phyloP scores from a whole-genome alignment of 2,329 filamentous ascomycete species.

The Penicillium sp. region DNA sequence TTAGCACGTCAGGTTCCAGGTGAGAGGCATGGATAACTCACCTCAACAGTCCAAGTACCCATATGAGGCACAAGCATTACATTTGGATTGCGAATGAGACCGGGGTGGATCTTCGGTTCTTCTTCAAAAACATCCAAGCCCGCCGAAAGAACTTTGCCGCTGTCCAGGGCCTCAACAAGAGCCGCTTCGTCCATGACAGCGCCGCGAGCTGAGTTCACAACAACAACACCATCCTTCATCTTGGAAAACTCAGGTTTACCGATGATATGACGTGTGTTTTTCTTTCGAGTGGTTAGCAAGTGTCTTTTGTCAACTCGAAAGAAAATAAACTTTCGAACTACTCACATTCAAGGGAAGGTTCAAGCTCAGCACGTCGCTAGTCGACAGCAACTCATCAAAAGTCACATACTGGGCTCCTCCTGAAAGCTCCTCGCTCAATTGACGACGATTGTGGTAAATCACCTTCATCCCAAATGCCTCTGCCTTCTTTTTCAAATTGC shows the following conservation, averaged over 20 bases:
- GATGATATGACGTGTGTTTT: conserved; percentile 75
- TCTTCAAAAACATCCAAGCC: conserved; percentile 85
- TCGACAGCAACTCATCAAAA: conserved; percentile 72
- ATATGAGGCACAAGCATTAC: conserved; percentile 82
- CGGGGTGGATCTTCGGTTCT: conserved; percentile 76
- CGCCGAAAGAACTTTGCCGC: conserved; percentile 69
- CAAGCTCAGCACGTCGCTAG: conserved; percentile 77
- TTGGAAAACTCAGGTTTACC: conserved; percentile 69
- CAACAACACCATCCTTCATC: conserved; percentile 78
- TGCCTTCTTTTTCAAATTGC: conserved; percentile 75
- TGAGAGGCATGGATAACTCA: conserved; percentile 21
- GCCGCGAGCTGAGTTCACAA: conserved; percentile 82
- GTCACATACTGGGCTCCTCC: conserved; percentile 54
- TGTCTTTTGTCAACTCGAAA: background rate
- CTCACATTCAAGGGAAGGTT: conserved; percentile 81
- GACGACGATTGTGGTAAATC: conserved; percentile 73
- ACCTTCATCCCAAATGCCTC: conserved; percentile 75
- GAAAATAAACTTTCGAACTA: conserved; percentile 28
- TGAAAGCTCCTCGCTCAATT: conserved; percentile 58
- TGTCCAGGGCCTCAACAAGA: conserved; percentile 72
- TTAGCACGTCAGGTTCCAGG: background rate
- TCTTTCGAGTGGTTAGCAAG: conserved; percentile 38
- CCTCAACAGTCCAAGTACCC: conserved; percentile 79
- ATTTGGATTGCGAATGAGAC: conserved; percentile 69
- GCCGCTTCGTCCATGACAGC: conserved; percentile 82